Evolutionary conservation across 176 grass and related monocot genomes (phyloP), one percentile per base, ranked within the genome.

Genomic region (Chloris gayana): DNA sequence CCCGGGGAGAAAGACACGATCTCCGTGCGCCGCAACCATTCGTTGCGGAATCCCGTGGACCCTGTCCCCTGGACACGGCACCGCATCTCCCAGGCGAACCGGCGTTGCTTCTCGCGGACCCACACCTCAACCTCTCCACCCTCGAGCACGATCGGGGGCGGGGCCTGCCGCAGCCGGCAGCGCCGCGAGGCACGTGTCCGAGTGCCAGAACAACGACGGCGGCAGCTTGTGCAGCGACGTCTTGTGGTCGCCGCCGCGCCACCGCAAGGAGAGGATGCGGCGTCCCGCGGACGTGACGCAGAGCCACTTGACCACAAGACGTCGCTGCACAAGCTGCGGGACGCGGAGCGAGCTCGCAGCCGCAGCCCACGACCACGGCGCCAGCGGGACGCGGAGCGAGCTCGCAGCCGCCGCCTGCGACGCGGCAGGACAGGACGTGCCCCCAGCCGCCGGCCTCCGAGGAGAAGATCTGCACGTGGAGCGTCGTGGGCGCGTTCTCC

Each of bases 401-500:
- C n/a, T n/a, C n/a, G n/a, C n/a, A n/a, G n/a, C n/a, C n/a, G 24
- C 22, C 1, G 17, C 2, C 21, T 15, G 13, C 0, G 37, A 70
- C 24, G 50, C 17, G 14, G 67, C 78, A 82, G 27, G 12, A 12
- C 29, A 62, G 0, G 14, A 22, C 39, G 10, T 27, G n/a, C 4
- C 39, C 21, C 79, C 79, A 82, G 10, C 3, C 4, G 4, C 38
- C 27, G 0, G 21, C 26, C 39, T 61, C 27, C 54, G 67, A 81
- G 54, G 79, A 81, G 78, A 82, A 63, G 27, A 82, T n/a, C 69
- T 82, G 79, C 39, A 35, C 54, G 56, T 25, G 24, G 68, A 82
- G 79, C 56, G 46, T 63, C 13, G 0, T 18, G 14, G 68, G 19
- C 8, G 9, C 4, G 68, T 7, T 0, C 0, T 4, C 4, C 29